Conservation (phyloP, 2,329 filamentous ascomycete genomes). For the Pseudogymnoascus sp. region DNA sequence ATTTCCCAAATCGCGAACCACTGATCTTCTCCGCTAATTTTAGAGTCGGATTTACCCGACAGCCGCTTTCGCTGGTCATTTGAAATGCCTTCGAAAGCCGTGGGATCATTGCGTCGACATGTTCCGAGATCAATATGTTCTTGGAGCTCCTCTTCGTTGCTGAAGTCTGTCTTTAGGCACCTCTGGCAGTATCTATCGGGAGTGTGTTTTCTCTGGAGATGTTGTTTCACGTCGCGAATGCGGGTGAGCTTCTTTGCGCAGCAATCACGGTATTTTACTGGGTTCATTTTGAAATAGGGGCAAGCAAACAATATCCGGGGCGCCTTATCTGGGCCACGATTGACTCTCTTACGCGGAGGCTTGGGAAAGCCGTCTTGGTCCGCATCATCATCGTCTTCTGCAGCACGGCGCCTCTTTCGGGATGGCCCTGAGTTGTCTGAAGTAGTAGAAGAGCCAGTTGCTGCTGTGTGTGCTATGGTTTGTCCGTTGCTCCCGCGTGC, state of each 20-base stretch:
- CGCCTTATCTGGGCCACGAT: neutral
- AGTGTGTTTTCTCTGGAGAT: constrained; percentile 12
- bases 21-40: constrained; percentile 10
- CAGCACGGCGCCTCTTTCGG: neutral
- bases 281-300: constrained; percentile 10
- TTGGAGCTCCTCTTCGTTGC: neutral
- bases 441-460: neutral
- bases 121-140: constrained; percentile 1
- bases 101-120: neutral
- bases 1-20: constrained; percentile 17
- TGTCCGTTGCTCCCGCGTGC: neutral
- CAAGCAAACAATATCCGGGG: constrained; percentile 10
- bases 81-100: constrained; percentile 8
- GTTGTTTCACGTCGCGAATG: constrained; percentile 13
- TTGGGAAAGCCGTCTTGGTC: neutral
- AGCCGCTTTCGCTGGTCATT: constrained; percentile 5
- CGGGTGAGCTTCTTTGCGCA: constrained; percentile 8
- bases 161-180: constrained; percentile 10
- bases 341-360: neutral
- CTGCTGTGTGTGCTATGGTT: neutral
- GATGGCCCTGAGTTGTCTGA: neutral
- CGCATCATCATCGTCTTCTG: neutral
- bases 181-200: constrained; percentile 12
- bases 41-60: constrained; percentile 10
- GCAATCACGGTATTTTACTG: neutral